A percentile compares a stretch with the other conserved stretches of the same genome.
Evolutionary conservation across 495 filamentous ascomycete genomes (phyloP).

Genomic region (Penicillium riverlandense): DNA sequence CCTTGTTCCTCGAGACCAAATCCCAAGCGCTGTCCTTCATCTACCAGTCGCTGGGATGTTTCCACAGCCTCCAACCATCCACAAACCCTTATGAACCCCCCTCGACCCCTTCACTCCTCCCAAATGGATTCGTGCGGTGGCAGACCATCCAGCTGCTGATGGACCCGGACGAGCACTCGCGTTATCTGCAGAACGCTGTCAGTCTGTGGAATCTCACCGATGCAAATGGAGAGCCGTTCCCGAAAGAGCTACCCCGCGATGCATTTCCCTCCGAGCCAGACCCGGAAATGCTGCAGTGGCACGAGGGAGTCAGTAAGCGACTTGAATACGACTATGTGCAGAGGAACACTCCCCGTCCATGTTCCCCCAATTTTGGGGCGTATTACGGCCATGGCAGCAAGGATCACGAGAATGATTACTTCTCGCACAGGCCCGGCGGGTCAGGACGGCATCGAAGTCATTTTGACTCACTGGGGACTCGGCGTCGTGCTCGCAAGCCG

Average conservation of each 20-base stretch:
- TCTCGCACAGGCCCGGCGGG: constrained; percentile 7
- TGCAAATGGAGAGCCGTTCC: constrained; percentile 70
- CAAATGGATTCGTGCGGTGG: constrained; percentile 84
- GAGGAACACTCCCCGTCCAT: constrained; percentile 21
- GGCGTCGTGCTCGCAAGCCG: constrained; percentile 13
- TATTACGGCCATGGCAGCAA: constrained; percentile 29
- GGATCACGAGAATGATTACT: constrained; percentile 26
- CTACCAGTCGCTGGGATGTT: constrained; percentile 85
- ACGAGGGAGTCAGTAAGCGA: constrained; percentile 54
- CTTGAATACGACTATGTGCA: constrained; percentile 37
- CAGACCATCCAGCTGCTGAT: constrained; percentile 88
- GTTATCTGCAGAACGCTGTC: constrained; percentile 76
- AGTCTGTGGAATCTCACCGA: constrained; percentile 66
- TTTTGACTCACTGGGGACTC: constrained; percentile 7
- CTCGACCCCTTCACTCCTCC: constrained; percentile 72
- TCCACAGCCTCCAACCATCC: constrained; percentile 66
- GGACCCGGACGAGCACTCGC: constrained; percentile 80
- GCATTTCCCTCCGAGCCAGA: constrained; percentile 73
- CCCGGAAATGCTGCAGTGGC: constrained; percentile 73
- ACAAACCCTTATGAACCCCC: constrained; percentile 67
- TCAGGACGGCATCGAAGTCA: constrained; percentile 14
- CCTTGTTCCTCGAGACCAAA: constrained; percentile 75
- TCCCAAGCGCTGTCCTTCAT: constrained; percentile 74
- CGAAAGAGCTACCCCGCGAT: constrained; percentile 64
- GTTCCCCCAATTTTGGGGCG: constrained; percentile 25